A percentile compares a stretch with the other conserved stretches of the same genome.
Evolutionary conservation across 331 rosid genomes (phyloP).

Genomic region (Malus hybrid): DNA sequence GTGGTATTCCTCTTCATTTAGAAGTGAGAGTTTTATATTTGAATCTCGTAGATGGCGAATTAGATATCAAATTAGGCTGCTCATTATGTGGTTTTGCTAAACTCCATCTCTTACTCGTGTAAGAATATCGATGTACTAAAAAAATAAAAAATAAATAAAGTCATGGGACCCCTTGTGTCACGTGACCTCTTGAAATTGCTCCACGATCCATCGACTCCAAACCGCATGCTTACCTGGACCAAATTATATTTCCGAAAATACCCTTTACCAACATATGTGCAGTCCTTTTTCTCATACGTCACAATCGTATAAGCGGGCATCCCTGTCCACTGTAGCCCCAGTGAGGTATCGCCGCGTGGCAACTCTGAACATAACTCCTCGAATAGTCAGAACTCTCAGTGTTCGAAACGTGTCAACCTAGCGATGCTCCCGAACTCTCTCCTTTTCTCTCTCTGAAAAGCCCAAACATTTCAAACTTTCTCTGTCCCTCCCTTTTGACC

Average conservation of each 20-base stretch:
- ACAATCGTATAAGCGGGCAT: slow-evolving; percentile 4
- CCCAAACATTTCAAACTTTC: slow-evolving; percentile 32
- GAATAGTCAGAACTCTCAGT: slow-evolving; percentile 12
- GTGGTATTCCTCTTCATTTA: no score
- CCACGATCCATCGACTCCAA: background rate
- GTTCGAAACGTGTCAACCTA: slow-evolving; percentile 32
- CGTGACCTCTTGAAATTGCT: background rate
- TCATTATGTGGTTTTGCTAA: accelerated
- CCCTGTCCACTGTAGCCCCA: slow-evolving; percentile 10
- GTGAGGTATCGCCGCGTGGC: slow-evolving; percentile 17
- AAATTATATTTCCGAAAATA: background rate
- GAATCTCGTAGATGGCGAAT: no score
- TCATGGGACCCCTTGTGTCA: background rate
- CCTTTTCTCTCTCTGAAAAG: slow-evolving; percentile 6
- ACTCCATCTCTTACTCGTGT: accelerated
- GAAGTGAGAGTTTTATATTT: accelerated
- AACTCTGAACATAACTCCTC: background rate
- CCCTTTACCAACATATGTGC: background rate
- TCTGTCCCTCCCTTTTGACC: slow-evolving; percentile 37
- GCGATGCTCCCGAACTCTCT: slow-evolving; percentile 15
- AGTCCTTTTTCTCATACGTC: slow-evolving; percentile 18
- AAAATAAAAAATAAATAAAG: no score
- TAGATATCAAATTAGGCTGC: no score
- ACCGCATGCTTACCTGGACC: background rate
- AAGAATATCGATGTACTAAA: no score